phyloP scores from a whole-genome alignment of 1,284 basidiomycete genomes.

The Phlebopus sp. region DNA sequence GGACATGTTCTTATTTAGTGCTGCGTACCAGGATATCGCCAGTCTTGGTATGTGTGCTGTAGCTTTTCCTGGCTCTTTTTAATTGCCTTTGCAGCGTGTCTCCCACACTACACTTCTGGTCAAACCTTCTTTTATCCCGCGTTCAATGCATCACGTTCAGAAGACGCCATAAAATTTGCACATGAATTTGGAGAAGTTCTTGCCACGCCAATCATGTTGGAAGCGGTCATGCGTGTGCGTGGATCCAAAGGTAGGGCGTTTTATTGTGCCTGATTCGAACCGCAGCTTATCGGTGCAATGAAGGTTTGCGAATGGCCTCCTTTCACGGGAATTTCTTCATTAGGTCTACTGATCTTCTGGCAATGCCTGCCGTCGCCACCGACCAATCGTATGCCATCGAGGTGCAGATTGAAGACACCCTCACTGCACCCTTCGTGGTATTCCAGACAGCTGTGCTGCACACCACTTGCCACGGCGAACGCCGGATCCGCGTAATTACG shows the following conservation, averaged over 20 bases:
- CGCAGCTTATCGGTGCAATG: conserved; percentile 10
- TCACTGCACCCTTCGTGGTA: conserved; percentile 91
- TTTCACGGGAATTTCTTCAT: conserved; percentile 99
- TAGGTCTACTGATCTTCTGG: conserved; percentile 93
- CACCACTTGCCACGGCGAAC: conserved; percentile 94
- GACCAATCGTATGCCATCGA: conserved; percentile 98
- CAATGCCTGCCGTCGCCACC: conserved; percentile 94
- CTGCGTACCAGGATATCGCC: conserved; percentile 94
- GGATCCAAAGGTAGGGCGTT: conserved; percentile 74
- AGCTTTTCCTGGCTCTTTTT: conserved; percentile 2
- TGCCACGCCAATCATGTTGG: conserved; percentile 92
- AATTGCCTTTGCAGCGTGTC: conserved; percentile 54
- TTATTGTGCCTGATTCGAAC: background rate
- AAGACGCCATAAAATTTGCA: conserved; percentile 97
- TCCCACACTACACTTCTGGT: conserved; percentile 97
- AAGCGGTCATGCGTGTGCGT: conserved; percentile 97
- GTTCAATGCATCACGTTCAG: conserved; percentile 91
- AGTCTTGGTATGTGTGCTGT: conserved; percentile 61
- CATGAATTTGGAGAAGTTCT: conserved; percentile 95
- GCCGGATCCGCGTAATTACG: conserved; percentile 94
- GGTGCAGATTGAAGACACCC: conserved; percentile 94
- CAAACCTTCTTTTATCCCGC: conserved; percentile 99
- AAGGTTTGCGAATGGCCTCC: conserved; percentile 91
- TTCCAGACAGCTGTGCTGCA: conserved; percentile 96
- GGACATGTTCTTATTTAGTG: conserved; percentile 98